Base-by-base conservation (phyloP, 1,284 basidiomycete genomes). In the Pisolithus thermaeus region DNA sequence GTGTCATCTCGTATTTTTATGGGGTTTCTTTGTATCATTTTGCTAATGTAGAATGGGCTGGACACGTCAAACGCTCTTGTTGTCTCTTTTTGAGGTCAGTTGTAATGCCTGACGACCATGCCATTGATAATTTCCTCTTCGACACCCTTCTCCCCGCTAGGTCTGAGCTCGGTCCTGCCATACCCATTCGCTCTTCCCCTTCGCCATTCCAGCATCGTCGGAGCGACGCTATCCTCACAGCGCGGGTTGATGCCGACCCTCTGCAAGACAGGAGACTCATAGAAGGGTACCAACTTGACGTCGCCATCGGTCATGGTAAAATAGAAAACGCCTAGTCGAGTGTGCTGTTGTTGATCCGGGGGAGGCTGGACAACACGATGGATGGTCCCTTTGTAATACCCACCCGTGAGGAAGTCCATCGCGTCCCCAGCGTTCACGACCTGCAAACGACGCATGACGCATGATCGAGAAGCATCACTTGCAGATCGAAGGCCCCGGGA, bases 401-500 rank as follows among this genome's bases (percentile, higher is more conserved):
- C 76, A 2, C 79, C 80, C 0, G 77, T 78, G 12, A 83, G 68
- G 64, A 83, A 81, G 38, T 76, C 73, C 37, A 82, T 60, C 0
- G 74, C 70, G 57, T 85, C 84, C 14, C 83, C 83, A 0, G 76
- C 73, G 56, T 87, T 82, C 51, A 81, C 67, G 30, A 77, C 69
- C 75, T 76, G 20, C 14, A 35, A 3, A 35, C 12, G 12, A 25
- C 3, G 25, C 25, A 27, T 27, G 25, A 28, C 2, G 22, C 20
- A 16, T 18, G 3, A 1, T 52, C 7, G 28, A 25, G 7, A 47
- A 25, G 12, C 1, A n/a, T 18, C 18, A 8, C 12, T 14, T 14
- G 32, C 12, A 35, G 12, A 35, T 35, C 12, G 12, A 35, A 30
- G 3, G 7, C n/a, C 9, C 12, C 32, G 12, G 11, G 1, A 8